Base-by-base conservation (phyloP, 169 alveolate species). In the Perkinsus chesapeaki region DNA sequence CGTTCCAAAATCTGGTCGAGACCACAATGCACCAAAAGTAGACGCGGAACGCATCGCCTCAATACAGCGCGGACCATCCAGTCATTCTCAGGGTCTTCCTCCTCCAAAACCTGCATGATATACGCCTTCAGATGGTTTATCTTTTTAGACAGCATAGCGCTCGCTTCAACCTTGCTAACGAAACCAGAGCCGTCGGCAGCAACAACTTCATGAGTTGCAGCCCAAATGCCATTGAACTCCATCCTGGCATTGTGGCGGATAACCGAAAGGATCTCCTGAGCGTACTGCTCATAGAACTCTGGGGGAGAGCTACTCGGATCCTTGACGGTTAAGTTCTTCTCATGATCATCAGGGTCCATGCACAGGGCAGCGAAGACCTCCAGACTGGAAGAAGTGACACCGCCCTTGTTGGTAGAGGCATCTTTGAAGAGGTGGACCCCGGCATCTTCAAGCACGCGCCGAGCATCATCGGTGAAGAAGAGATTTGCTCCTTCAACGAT, bases 401-500 rank as follows among this genome's bases (percentile, higher is more conserved):
- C 98, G 0, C 98, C 98, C 94, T 96, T 96, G 94, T 96, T 96
- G 19, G 98, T 96, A 27, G 97, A 95, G 20, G 98, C 97, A 91
- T 96, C 98, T 38, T 96, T 96, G 93, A 96, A 96, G 37, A 96
- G 93, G 19, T 96, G 94, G 12, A 96, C 97, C 38, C 97, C 97
- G 94, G 95, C 94, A 48, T 92, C 93, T 92, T 97, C 98, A 39
- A 97, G 94, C 9, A 96, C 94, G 10, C 97, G 91, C 27, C 98
- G 94, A 0, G 98, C 98, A 73, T 96, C 97, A 92, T 97, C 98
- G 39, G 98, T 96, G 92, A 97, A 95, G 95, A 96, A 97, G 38
- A 97, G 97, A 94, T 97, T 97, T 31, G 98, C 97, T 9, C 98
- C 98, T 91, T 97, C 98, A 16, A 96, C 98, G 91, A 97, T 94